These are phyloP conservation scores for Helminthosporium solani DNA, from an alignment of 2,329 filamentous ascomycete species.

Conservation along the genomic window DNA sequence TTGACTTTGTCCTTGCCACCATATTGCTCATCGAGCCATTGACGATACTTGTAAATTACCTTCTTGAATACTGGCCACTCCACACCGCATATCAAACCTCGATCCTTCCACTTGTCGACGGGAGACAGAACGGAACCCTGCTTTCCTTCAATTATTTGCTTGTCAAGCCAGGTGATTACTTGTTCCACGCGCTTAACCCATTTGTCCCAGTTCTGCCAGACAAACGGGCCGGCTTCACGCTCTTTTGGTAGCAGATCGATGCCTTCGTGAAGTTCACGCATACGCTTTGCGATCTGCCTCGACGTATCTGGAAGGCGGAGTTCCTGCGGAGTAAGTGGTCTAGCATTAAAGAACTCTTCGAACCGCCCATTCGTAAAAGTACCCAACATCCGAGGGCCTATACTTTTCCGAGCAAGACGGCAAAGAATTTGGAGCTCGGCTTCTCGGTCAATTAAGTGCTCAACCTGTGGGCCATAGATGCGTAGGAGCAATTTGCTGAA, in stretches of 20 bases:
- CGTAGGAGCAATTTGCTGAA: conserved; percentile 78
- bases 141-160: conserved; percentile 54
- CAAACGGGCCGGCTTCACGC: conserved; percentile 72
- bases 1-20: conserved; percentile 67
- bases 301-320: conserved; percentile 80
- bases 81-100: conserved; percentile 78
- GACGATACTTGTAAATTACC: conserved; percentile 74
- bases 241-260: conserved; percentile 82
- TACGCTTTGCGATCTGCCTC: conserved; percentile 92
- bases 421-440: conserved; percentile 83
- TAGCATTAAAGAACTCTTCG: conserved; percentile 88
- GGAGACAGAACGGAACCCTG: conserved; percentile 39
- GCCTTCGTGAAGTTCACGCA: conserved; percentile 93
- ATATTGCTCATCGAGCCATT: conserved; percentile 71
- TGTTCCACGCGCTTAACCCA: conserved; percentile 73
- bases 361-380: conserved; percentile 95
- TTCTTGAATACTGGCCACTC: conserved; percentile 77
- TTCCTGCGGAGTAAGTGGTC: conserved; percentile 73
- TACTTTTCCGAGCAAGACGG: conserved; percentile 85
- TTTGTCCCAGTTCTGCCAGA: conserved; percentile 93
- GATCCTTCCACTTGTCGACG: conserved; percentile 62
- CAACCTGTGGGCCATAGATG: conserved; percentile 92
- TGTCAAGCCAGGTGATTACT: conserved; percentile 59
- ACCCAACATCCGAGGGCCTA: conserved; percentile 85
- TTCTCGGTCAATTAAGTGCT: conserved; percentile 92